Conservation (phyloP, 2,329 filamentous ascomycete genomes). For the Chrysoporthe austroafricana region DNA sequence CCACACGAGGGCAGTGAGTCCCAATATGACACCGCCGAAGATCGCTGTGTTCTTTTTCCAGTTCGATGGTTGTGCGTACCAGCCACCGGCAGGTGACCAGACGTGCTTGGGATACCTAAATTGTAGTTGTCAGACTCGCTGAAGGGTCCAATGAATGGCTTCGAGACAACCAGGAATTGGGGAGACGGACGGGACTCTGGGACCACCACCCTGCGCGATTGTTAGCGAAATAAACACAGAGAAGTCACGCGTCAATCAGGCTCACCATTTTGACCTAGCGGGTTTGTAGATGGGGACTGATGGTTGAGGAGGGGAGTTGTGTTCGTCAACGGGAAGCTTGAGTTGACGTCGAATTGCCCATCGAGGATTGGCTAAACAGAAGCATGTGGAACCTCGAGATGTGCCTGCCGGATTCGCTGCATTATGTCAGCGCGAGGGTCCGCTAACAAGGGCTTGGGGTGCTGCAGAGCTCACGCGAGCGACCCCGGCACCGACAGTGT, state of each 20-base stretch:
- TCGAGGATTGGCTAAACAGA: slow-evolving; percentile 24
- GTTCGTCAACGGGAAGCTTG: slow-evolving; percentile 20
- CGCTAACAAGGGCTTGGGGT: slow-evolving; percentile 25
- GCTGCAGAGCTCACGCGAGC: slow-evolving; percentile 30
- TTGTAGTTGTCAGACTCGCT: slow-evolving; percentile 28
- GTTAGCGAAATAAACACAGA: slow-evolving; percentile 43
- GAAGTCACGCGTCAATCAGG: background rate
- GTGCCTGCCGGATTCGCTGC: slow-evolving; percentile 17
- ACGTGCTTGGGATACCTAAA: slow-evolving; percentile 94
- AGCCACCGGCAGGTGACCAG: slow-evolving; percentile 97
- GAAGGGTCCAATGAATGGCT: slow-evolving; percentile 7
- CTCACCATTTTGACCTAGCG: slow-evolving; percentile 60
- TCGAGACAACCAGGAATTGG: slow-evolving; percentile 32
- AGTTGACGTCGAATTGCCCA: slow-evolving; percentile 27
- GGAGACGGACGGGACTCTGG: slow-evolving; percentile 58
- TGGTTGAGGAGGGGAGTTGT: slow-evolving; percentile 20
- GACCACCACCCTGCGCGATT: slow-evolving; percentile 71
- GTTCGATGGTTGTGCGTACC: slow-evolving; percentile 93
- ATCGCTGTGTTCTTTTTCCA: slow-evolving; percentile 84
- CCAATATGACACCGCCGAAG: slow-evolving; percentile 50
- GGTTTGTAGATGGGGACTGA: slow-evolving; percentile 15
- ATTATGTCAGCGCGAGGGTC: slow-evolving; percentile 35
- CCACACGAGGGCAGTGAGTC: slow-evolving; percentile 68
- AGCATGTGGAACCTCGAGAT: slow-evolving; percentile 4
- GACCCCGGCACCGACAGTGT: slow-evolving; percentile 17